Conservation (phyloP, 495 filamentous ascomycete species). For the Baudoinia panamericana region DNA sequence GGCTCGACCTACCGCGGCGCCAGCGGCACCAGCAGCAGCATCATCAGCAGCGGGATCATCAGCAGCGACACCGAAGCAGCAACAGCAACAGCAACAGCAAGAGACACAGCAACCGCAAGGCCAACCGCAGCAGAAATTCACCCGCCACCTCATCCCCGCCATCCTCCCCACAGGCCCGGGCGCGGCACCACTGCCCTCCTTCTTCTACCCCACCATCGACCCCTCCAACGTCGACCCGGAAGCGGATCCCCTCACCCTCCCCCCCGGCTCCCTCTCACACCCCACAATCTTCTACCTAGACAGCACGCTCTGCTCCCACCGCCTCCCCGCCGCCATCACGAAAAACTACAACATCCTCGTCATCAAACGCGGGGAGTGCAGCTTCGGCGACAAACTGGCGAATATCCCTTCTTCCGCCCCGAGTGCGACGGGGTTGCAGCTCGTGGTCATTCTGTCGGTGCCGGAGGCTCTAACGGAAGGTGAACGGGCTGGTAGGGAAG, state of each 20-base stretch:
- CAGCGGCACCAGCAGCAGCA: too few species aligned
- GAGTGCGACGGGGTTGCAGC: slow-evolving; percentile 40
- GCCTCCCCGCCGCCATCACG: slow-evolving; percentile 46
- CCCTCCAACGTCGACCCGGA: too few species aligned
- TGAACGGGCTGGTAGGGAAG: slow-evolving; percentile 25
- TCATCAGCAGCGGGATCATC: neutral
- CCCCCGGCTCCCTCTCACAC: slow-evolving; percentile 35
- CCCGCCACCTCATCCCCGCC: slow-evolving; percentile 37
- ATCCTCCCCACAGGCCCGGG: slow-evolving; percentile 62
- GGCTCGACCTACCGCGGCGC: too few species aligned
- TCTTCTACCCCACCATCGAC: slow-evolving; percentile 37
- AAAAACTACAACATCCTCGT: slow-evolving; percentile 68
- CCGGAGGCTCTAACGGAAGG: slow-evolving; percentile 35
- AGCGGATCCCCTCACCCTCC: slow-evolving; percentile 24
- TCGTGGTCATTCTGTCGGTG: slow-evolving; percentile 71
- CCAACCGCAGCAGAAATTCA: too few species aligned
- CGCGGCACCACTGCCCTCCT: slow-evolving; percentile 58
- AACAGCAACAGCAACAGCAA: neutral
- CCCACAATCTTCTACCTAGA: slow-evolving; percentile 63
- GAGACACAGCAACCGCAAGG: too few species aligned
- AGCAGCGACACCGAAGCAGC: neutral
- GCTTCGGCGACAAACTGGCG: slow-evolving; percentile 66
- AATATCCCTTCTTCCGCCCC: slow-evolving; percentile 71
- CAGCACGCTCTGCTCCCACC: slow-evolving; percentile 45
- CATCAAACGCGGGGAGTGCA: slow-evolving; percentile 72